Conservation (phyloP, 805 yeast species). For the Candida coleopterorum region DNA sequence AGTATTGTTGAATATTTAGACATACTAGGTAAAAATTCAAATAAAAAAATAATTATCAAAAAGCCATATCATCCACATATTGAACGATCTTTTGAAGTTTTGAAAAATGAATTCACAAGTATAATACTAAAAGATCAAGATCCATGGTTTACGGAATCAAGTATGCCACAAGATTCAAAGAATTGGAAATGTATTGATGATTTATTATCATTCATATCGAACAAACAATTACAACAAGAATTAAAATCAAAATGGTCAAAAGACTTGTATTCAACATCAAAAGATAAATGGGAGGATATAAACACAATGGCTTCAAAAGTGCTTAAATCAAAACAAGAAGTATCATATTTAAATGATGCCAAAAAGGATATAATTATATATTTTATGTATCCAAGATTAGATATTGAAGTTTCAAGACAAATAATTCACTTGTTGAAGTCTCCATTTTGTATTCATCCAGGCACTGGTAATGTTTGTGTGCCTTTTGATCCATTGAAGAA, state of each 20-base stretch:
- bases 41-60: conserved; percentile 49
- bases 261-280: conserved; percentile 33
- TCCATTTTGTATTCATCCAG: conserved; percentile 96
- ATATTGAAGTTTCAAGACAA: conserved; percentile 87
- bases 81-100: conserved; percentile 64
- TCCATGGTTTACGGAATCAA: conserved; percentile 57
- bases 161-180: conserved; percentile 39
- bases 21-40: conserved; percentile 52
- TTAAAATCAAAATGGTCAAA: conserved; percentile 56
- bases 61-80: conserved; percentile 91
- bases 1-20: conserved; percentile 83
- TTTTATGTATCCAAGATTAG: conserved; percentile 85
- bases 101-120: conserved; percentile 59
- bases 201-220: conserved; percentile 59
- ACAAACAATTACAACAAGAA: conserved; percentile 47
- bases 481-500: conserved; percentile 59
- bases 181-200: conserved; percentile 48
- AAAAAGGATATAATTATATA: conserved; percentile 78
- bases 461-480: conserved; percentile 93
- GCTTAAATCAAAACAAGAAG: conserved; percentile 43
- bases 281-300: conserved; percentile 79
- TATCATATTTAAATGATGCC: conserved; percentile 55
- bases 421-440: conserved; percentile 89
- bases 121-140: conserved; percentile 77
- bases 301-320: conserved; percentile 45